Evolutionary conservation across 2,329 filamentous ascomycete species (phyloP).

Genomic region (Arthrobotrys musiformis): DNA sequence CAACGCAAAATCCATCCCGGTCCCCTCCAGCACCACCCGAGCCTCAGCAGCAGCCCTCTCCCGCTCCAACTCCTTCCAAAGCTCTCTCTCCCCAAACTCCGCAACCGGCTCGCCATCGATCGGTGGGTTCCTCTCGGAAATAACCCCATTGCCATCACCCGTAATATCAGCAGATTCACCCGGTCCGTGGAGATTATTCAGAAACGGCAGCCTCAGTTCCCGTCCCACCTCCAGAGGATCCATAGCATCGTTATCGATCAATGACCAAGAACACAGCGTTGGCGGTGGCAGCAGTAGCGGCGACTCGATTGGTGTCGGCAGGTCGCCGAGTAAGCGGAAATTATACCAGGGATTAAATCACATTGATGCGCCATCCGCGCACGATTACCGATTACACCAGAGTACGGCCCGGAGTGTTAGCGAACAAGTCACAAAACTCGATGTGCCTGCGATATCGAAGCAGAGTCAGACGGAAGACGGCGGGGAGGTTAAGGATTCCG

Average conservation of each 20-base stretch:
- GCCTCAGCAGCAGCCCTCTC: constrained; percentile 56
- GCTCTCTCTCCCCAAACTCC: constrained; percentile 57
- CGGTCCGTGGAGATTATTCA: constrained; percentile 72
- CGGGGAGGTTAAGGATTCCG: constrained; percentile 55
- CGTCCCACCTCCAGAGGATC: constrained; percentile 63
- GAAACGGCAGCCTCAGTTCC: constrained; percentile 65
- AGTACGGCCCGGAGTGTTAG: constrained; percentile 55
- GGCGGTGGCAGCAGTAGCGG: constrained; percentile 67
- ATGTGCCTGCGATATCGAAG: constrained; percentile 54
- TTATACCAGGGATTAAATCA: constrained; percentile 67
- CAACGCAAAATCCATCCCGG: constrained; percentile 54
- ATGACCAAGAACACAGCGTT: constrained; percentile 62
- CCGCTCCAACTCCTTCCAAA: constrained; percentile 58
- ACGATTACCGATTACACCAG: constrained; percentile 34
- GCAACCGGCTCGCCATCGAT: constrained; percentile 57
- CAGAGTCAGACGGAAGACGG: constrained; percentile 47
- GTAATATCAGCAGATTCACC: constrained; percentile 74
- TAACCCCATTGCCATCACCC: constrained; percentile 82
- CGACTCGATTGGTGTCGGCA: constrained; percentile 65
- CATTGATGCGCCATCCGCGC: constrained; percentile 58
- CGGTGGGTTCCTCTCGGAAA: constrained; percentile 59
- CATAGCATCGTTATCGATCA: constrained; percentile 66
- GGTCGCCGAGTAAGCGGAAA: constrained; percentile 69
- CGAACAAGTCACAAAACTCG: constrained; percentile 55
- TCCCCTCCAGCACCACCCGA: constrained; percentile 47